phyloP scores from a whole-genome alignment of 2,329 filamentous ascomycete genomes.

The Colletotrichum neosansevieriae region DNA sequence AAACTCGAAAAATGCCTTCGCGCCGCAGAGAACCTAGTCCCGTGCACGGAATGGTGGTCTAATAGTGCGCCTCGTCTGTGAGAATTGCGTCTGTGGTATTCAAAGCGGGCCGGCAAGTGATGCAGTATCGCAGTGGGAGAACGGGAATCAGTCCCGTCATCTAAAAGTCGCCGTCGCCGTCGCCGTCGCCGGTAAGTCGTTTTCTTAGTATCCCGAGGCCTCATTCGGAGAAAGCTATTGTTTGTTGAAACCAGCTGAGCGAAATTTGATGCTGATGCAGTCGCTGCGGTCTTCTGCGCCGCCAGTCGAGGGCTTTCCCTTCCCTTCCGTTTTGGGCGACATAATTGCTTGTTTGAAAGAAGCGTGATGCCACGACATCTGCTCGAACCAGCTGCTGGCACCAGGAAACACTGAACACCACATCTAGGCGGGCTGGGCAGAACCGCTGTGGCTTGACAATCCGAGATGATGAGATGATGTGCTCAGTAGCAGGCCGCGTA shows the following conservation, averaged over 20 bases:
- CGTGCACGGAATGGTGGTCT: not conserved
- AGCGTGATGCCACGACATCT: constrained; percentile 21
- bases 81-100: not conserved
- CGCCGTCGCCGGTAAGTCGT: not conserved
- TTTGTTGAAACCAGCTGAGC: constrained; percentile 8
- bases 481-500: constrained; percentile 15
- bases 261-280: constrained; percentile 15
- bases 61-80: constrained; percentile 9
- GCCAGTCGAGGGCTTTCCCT: not conserved
- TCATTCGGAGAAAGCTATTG: not conserved
- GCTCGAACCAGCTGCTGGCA: constrained; percentile 12
- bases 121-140: constrained; percentile 1
- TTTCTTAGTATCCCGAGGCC: not conserved
- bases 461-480: constrained; percentile 11
- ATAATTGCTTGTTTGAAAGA: constrained; percentile 27
- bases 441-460: constrained; percentile 23
- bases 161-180: not conserved
- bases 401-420: not conserved
- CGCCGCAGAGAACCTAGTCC: not conserved
- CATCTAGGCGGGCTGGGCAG: not conserved
- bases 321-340: not conserved
- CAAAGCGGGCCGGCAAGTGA: constrained; percentile 19
- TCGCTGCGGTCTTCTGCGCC: constrained; percentile 8
- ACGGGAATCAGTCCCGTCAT: not conserved
- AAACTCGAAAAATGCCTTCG: constrained; percentile 7